Base-by-base conservation (phyloP, 1,139 yeast genomes). In the Yamadazyma epiphylla region DNA sequence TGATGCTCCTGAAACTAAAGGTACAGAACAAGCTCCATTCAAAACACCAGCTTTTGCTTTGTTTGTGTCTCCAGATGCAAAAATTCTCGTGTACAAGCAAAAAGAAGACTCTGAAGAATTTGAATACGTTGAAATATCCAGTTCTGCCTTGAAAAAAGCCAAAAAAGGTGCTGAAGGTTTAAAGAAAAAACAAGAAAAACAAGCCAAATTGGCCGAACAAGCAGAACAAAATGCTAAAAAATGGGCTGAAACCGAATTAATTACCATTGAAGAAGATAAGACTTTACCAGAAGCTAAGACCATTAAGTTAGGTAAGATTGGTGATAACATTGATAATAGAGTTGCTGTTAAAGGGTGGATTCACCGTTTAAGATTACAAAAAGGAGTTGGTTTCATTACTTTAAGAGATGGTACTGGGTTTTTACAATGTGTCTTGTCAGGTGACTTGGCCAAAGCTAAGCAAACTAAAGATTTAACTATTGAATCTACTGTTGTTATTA, bases 361-460 rank as follows among this genome's bases (percentile, higher is more conserved):
- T 40, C 99, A 94, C 62, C 84, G 98, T 58, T 71, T 91, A 51
- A 80, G 99, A 60, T 52, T 78, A 31, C 97, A 91, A 62, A 94
- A 94, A 68, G 96, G 95, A 23, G 74, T 87, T 32, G 94, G 85
- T 12, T 94, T 94, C 57, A 58, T 94, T 39, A 91, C 94, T 26
- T 70, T 94, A 51, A 80, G 99, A 69, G 99, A 94, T 56, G 99
- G 99, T 46, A 69, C 91, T 27, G 98, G 98, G 2, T 87, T 55
- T 55, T 57, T 91, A 43, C 99, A 94, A 65, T 74, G 88, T 51
- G 94, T 94, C 25, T 69, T 94, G 37, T 63, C 83, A 27, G 98
- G 97, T 31, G 95, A 88, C 55, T 71, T 94, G 46, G 97, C 98
- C 41, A 79, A 81, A 53, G 95, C 96, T 31, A 79, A 82, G 60